phyloP scores from a whole-genome alignment of 148 eudicot genomes.

The Salicornia ramosissima region DNA sequence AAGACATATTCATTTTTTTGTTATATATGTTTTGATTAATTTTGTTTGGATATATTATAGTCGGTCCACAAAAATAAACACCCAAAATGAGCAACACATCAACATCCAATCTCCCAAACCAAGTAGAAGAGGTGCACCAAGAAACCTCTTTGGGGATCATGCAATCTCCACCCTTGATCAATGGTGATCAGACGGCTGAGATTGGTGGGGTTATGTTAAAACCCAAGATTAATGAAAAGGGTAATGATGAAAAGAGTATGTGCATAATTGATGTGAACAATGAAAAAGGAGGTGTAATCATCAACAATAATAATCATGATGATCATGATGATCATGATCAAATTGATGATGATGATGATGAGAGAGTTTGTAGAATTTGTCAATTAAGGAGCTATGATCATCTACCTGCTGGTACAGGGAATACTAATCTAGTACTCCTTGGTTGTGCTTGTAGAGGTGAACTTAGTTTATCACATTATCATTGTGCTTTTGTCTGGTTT shows the following conservation, averaged over 20 bases:
- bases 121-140: background rate
- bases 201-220: background rate
- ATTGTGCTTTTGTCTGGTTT: slow-evolving; percentile 58
- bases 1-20: too few species aligned
- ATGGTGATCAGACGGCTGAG: background rate
- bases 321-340: background rate
- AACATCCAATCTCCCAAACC: slow-evolving; percentile 1
- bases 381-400: slow-evolving; percentile 28
- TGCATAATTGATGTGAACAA: slow-evolving; percentile 19
- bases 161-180: slow-evolving; percentile 20
- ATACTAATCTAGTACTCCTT: slow-evolving; percentile 31
- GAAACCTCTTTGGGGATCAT: background rate
- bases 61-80: too few species aligned
- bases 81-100: slow-evolving; percentile 13
- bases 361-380: slow-evolving; percentile 48
- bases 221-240: background rate
- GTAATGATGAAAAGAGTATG: background rate
- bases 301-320: too few species aligned
- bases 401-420: slow-evolving; percentile 14
- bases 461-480: slow-evolving; percentile 42
- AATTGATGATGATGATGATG: background rate
- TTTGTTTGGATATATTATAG: too few species aligned
- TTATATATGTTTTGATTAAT: too few species aligned
- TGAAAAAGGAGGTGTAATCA: slow-evolving; percentile 14
- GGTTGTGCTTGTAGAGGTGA: slow-evolving; percentile 63